Conservation (phyloP, 148 eudicot species). For the Camellia lanceoleosa region DNA sequence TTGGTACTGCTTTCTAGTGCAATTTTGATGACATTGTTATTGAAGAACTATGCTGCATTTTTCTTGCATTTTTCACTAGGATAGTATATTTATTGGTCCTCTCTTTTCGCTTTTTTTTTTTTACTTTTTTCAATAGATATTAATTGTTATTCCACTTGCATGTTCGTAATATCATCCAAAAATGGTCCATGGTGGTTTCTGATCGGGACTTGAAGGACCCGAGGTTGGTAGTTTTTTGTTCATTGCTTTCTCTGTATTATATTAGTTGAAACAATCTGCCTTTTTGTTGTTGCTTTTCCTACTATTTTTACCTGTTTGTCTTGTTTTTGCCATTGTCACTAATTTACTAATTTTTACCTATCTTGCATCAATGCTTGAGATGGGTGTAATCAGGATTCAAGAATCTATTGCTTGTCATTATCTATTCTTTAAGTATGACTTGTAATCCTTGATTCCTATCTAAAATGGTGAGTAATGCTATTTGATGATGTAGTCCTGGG, state of each 20-base stretch:
- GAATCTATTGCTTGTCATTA: neutral
- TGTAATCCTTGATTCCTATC: neutral
- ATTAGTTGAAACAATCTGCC: neutral
- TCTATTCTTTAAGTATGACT: neutral
- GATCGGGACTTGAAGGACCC: slow-evolving; percentile 30
- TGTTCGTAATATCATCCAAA: slow-evolving; percentile 48
- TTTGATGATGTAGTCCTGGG: too few species aligned
- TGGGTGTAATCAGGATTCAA: neutral
- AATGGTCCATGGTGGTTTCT: slow-evolving; percentile 93
- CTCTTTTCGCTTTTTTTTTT: neutral
- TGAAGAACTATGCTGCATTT: neutral
- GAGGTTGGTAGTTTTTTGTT: slow-evolving; percentile 26
- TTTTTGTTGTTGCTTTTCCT: too few species aligned
- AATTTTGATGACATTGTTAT: neutral
- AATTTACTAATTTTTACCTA: neutral
- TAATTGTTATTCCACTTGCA: neutral
- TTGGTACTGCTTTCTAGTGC: neutral
- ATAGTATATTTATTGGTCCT: neutral
- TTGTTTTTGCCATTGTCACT: too few species aligned
- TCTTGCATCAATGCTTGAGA: slow-evolving; percentile 9
- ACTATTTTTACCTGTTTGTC: too few species aligned
- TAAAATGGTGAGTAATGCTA: too few species aligned
- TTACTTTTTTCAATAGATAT: too few species aligned
- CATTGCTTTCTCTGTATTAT: neutral
- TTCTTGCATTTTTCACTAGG: neutral